A percentile compares a stretch with the other conserved stretches of the same genome.
These are phyloP conservation scores for Rhodotorula glutinis DNA, from an alignment of 1,284 basidiomycete species.

Conservation along the genomic window DNA sequence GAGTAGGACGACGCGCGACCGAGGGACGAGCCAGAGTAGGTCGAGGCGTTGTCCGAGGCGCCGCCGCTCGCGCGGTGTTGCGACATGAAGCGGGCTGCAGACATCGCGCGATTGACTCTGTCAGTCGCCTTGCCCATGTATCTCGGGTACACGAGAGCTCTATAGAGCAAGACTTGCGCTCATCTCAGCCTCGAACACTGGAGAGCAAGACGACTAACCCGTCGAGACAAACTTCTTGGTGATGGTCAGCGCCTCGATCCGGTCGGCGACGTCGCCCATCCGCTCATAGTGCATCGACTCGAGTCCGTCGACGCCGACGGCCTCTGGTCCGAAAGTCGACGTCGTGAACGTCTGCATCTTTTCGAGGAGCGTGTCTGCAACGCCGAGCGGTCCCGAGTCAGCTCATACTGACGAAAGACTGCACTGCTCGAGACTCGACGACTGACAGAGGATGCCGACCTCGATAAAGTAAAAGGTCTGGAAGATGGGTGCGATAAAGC, in stretches of 20 bases:
- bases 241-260: slow-evolving; percentile 50
- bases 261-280: slow-evolving; percentile 31
- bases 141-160: too few species aligned
- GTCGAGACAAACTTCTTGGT: slow-evolving; percentile 77
- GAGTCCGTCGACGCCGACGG: slow-evolving; percentile 15
- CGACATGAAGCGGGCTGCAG: slow-evolving; percentile 47
- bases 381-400: background rate
- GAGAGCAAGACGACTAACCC: slow-evolving; percentile 56
- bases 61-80: slow-evolving; percentile 41
- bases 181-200: background rate
- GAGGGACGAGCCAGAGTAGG: slow-evolving; percentile 16
- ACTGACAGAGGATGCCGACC: slow-evolving; percentile 37
- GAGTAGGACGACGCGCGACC: slow-evolving; percentile 35
- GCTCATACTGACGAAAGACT: background rate
- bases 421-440: background rate
- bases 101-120: too few species aligned
- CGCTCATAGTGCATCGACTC: slow-evolving; percentile 37
- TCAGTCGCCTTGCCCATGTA: slow-evolving; percentile 30
- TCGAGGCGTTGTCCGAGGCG: slow-evolving; percentile 36
- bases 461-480: slow-evolving; percentile 80
- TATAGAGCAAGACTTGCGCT: too few species aligned
- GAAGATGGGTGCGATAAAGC: slow-evolving; percentile 94
- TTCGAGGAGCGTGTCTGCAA: slow-evolving; percentile 38
- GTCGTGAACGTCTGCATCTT: slow-evolving; percentile 35
- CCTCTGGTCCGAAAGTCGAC: slow-evolving; percentile 29